A percentile compares a stretch with the other conserved stretches of the same genome.
These are phyloP conservation scores for Achaetomium macrosporum DNA, from an alignment of 2,329 filamentous ascomycete species.

Conservation along the genomic window DNA sequence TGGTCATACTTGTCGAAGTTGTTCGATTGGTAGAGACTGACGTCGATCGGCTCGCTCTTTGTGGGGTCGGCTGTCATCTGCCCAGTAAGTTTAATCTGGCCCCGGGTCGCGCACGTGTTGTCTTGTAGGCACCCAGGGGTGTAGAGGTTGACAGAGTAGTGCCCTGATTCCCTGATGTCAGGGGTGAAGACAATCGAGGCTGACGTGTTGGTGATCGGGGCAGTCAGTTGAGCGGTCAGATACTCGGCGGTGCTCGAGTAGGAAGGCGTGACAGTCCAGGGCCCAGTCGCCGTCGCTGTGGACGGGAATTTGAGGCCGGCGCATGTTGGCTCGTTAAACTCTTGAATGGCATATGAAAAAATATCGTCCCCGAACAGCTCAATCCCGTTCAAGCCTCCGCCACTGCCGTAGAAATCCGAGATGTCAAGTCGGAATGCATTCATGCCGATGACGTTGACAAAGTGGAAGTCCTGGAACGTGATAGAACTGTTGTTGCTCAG, in stretches of 20 bases:
- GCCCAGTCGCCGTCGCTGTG: slow-evolving; percentile 61
- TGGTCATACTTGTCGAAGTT: slow-evolving; percentile 95
- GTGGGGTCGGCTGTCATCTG: slow-evolving; percentile 51
- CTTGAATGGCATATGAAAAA: slow-evolving; percentile 74
- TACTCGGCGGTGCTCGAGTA: slow-evolving; percentile 68
- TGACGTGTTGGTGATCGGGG: slow-evolving; percentile 49
- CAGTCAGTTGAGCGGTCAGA: slow-evolving; percentile 59
- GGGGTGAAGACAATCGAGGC: slow-evolving; percentile 74
- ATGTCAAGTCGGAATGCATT: slow-evolving; percentile 79
- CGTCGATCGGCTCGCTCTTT: slow-evolving; percentile 45
- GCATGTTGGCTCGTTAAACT: slow-evolving; percentile 86
- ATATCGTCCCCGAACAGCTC: slow-evolving; percentile 84
- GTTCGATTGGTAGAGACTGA: slow-evolving; percentile 80
- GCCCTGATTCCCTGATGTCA: slow-evolving; percentile 80
- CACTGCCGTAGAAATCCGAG: slow-evolving; percentile 77
- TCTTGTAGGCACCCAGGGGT: slow-evolving; percentile 87
- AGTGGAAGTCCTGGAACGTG: slow-evolving; percentile 80
- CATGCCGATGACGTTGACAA: slow-evolving; percentile 87
- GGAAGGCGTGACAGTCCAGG: slow-evolving; percentile 67
- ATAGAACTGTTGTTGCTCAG: slow-evolving; percentile 63
- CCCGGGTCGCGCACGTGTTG: slow-evolving; percentile 67
- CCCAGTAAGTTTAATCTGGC: slow-evolving; percentile 75
- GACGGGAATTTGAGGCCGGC: slow-evolving; percentile 60
- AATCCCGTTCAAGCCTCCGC: slow-evolving; percentile 79
- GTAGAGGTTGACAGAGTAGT: slow-evolving; percentile 86